Evolutionary conservation across 1,284 basidiomycete genomes (phyloP).

Genomic region (Rhizoctonia solani): DNA sequence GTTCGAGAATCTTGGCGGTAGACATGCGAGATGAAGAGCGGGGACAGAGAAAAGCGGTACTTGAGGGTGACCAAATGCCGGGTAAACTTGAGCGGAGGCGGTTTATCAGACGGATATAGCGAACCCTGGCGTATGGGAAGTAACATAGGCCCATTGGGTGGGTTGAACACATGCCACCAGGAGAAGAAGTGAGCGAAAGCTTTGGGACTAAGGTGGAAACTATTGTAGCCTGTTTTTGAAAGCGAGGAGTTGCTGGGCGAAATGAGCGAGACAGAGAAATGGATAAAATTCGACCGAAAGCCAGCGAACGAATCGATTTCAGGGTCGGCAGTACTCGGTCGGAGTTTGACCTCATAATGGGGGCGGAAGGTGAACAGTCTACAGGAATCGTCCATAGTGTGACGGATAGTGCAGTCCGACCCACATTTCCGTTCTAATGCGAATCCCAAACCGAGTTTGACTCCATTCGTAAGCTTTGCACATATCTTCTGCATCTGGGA

Average conservation of each 20-base stretch:
- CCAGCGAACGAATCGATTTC: constrained; percentile 77
- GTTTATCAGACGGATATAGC: constrained; percentile 73
- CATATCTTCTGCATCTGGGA: constrained; percentile 57
- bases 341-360: constrained; percentile 78
- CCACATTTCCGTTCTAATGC: constrained; percentile 85
- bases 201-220: constrained; percentile 85
- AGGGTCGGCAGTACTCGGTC: constrained; percentile 42
- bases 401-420: constrained; percentile 64
- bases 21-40: constrained; percentile 84
- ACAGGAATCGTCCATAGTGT: constrained; percentile 82
- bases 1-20: constrained; percentile 80
- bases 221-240: constrained; percentile 57
- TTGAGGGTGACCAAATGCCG: constrained; percentile 90
- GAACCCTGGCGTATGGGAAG: constrained; percentile 87
- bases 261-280: constrained; percentile 86
- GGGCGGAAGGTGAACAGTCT: constrained; percentile 81
- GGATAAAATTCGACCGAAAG: constrained; percentile 94
- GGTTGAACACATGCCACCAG: constrained; percentile 83
- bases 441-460: constrained; percentile 90
- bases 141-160: constrained; percentile 66
- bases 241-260: constrained; percentile 55
- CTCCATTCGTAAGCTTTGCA: constrained; percentile 84
- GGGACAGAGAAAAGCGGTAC: constrained; percentile 80
- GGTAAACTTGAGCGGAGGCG: constrained; percentile 86
- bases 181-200: constrained; percentile 89